A percentile compares a stretch with the other conserved stretches of the same genome.
Evolutionary conservation across 2,329 filamentous ascomycete genomes (phyloP).

Genomic region (Paecilomyces variotii): DNA sequence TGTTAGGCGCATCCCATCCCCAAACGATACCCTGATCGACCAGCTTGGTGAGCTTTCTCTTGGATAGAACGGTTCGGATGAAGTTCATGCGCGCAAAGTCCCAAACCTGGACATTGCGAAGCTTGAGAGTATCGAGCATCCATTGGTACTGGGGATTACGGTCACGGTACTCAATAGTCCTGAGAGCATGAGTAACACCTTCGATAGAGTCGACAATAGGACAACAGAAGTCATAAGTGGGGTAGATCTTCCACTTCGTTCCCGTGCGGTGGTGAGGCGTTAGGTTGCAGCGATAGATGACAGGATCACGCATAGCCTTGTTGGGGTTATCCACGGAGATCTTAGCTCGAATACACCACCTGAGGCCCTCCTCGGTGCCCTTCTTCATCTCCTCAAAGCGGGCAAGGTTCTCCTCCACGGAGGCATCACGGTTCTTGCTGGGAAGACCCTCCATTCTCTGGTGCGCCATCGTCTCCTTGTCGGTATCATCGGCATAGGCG

Average conservation of each 20-base stretch:
- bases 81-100: constrained; percentile 48
- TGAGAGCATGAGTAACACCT: constrained; percentile 56
- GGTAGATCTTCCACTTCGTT: constrained; percentile 58
- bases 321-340: constrained; percentile 87
- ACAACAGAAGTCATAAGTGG: constrained; percentile 59
- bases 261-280: constrained; percentile 55
- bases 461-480: constrained; percentile 77
- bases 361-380: constrained; percentile 67
- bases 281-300: constrained; percentile 91
- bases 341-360: constrained; percentile 91
- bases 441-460: constrained; percentile 79
- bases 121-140: constrained; percentile 41
- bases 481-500: constrained; percentile 91
- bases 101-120: constrained; percentile 42
- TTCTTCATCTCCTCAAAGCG: constrained; percentile 92
- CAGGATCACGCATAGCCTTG: constrained; percentile 91
- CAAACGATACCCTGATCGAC: constrained; percentile 41
- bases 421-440: constrained; percentile 69
- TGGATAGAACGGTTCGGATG: constrained; percentile 43
- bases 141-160: constrained; percentile 46
- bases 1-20: constrained; percentile 46
- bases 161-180: constrained; percentile 54
- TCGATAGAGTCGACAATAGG: constrained; percentile 56
- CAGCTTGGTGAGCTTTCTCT: constrained; percentile 45
- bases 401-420: constrained; percentile 73